phyloP scores from a whole-genome alignment of 177 flowering plant genomes.

The Vitis hybrid region DNA sequence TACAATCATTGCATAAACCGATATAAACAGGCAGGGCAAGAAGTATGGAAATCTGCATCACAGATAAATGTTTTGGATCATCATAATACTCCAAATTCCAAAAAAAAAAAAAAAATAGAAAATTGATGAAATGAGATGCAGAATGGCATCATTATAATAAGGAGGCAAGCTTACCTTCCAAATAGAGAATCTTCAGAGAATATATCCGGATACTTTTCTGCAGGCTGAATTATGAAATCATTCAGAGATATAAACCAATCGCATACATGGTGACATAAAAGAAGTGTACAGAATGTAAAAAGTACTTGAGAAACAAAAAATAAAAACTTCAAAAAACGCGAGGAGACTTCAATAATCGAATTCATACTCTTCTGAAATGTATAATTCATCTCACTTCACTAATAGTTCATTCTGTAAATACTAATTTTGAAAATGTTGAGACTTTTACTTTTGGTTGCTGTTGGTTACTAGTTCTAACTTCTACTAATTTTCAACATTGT shows the following conservation, averaged over 20 bases:
- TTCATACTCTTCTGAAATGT: too few relatives aligned
- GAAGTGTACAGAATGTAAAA: background rate
- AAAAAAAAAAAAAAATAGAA: background rate
- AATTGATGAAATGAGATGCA: too few relatives aligned
- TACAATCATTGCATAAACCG: conserved; percentile 1
- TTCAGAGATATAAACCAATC: background rate
- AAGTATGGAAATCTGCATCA: conserved; percentile 16
- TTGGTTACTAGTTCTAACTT: too few relatives aligned
- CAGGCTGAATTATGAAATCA: conserved; percentile 17
- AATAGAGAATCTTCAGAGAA: conserved; percentile 21
- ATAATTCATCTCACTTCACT: too few relatives aligned
- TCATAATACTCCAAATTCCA: background rate
- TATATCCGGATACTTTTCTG: conserved; percentile 20
- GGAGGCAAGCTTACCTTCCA: conserved; percentile 15
- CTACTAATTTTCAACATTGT: too few relatives aligned
- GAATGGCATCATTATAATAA: background rate
- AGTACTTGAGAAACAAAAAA: background rate
- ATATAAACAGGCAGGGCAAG: conserved; percentile 15
- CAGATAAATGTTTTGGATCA: background rate
- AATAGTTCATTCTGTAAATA: too few relatives aligned
- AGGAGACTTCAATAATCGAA: too few relatives aligned
- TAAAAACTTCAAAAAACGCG: too few relatives aligned
- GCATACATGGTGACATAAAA: background rate
- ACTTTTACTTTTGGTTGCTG: too few relatives aligned
- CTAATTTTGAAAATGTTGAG: too few relatives aligned